A percentile compares a stretch with the other conserved stretches of the same genome.
Conservation (phyloP, 345 rosid species). For the Erysimum cheiranthoides region DNA sequence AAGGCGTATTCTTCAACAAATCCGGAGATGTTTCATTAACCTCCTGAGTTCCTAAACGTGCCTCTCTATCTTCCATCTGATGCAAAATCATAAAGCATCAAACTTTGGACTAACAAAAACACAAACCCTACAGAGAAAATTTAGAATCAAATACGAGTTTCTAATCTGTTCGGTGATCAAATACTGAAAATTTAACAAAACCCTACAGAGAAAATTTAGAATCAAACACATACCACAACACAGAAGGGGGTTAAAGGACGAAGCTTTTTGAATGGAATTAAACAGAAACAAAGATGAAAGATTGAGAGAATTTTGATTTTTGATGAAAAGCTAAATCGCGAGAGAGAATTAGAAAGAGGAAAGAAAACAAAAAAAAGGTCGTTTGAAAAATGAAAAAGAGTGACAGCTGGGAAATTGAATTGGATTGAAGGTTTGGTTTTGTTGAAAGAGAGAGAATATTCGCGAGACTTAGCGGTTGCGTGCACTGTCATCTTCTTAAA, state of each 20-base stretch:
- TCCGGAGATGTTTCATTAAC: slow-evolving; percentile 67
- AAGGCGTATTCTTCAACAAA: slow-evolving; percentile 88
- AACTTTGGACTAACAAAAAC: not conserved
- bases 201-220: slow-evolving; percentile 30
- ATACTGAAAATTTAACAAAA: slow-evolving; percentile 6
- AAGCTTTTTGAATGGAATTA: slow-evolving; percentile 7
- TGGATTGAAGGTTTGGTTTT: slow-evolving; percentile 25
- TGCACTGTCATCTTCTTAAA: slow-evolving; percentile 34
- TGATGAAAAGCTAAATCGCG: slow-evolving; percentile 24
- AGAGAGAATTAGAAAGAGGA: slow-evolving; percentile 25
- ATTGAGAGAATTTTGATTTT: not conserved
- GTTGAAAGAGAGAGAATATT: slow-evolving; percentile 29
- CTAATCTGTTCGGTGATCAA: not conserved
- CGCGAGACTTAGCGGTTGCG: slow-evolving; percentile 41
- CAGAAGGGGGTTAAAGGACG: slow-evolving; percentile 11
- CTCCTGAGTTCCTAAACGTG: slow-evolving; percentile 34
- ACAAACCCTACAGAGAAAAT: slow-evolving; percentile 19
- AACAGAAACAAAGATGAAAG: slow-evolving; percentile 1
- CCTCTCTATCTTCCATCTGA: slow-evolving; percentile 58
- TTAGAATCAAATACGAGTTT: slow-evolving; percentile 25
- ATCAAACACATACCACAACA: slow-evolving; percentile 15
- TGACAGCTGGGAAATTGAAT: slow-evolving; percentile 46
- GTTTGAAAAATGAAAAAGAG: slow-evolving; percentile 31
- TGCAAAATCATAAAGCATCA: slow-evolving; percentile 13
- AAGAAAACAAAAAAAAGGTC: slow-evolving; percentile 7